Percentiles rank a stretch among this genome's conserved stretches.
These are phyloP conservation scores for Lentinula aciculospora DNA, from an alignment of 768 basidiomycete species.

Conservation along the genomic window DNA sequence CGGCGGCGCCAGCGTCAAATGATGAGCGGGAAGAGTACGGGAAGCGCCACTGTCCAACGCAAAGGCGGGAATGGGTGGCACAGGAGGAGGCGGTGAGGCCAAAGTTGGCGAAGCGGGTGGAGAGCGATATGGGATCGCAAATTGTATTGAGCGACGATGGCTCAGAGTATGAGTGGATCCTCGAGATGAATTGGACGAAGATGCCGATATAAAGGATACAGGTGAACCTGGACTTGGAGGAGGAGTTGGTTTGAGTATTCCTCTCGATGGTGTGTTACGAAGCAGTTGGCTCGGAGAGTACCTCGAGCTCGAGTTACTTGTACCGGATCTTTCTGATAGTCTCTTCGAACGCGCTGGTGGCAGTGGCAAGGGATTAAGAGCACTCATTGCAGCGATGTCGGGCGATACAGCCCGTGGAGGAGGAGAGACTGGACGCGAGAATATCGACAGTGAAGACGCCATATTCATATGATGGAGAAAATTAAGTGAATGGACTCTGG, in stretches of 20 bases:
- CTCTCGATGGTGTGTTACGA: neutral
- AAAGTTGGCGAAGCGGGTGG: slow-evolving; percentile 43
- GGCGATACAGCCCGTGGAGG: slow-evolving; percentile 1
- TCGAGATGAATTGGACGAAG: neutral
- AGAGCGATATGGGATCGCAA: slow-evolving; percentile 37
- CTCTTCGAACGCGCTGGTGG: neutral
- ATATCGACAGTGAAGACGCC: neutral
- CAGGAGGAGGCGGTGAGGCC: slow-evolving; percentile 42
- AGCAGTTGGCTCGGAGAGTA: neutral
- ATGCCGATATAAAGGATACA: neutral
- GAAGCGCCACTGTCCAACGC: slow-evolving; percentile 30
- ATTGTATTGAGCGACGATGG: slow-evolving; percentile 27
- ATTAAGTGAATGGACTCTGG: neutral
- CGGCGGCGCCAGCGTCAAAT: neutral
- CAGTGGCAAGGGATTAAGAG: neutral
- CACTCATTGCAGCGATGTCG: neutral
- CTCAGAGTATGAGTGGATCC: slow-evolving; percentile 8
- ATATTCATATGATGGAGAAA: neutral
- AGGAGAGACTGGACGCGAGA: neutral
- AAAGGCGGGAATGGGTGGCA: slow-evolving; percentile 50
- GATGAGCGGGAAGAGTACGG: slow-evolving; percentile 17
- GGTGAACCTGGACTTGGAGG: neutral
- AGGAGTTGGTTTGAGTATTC: slow-evolving; percentile 4
- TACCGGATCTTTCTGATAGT: neutral
- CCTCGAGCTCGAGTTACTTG: neutral